Evolutionary conservation across 129 eudicot species (phyloP).

Genomic region (Chrysanthemum makinoi): DNA sequence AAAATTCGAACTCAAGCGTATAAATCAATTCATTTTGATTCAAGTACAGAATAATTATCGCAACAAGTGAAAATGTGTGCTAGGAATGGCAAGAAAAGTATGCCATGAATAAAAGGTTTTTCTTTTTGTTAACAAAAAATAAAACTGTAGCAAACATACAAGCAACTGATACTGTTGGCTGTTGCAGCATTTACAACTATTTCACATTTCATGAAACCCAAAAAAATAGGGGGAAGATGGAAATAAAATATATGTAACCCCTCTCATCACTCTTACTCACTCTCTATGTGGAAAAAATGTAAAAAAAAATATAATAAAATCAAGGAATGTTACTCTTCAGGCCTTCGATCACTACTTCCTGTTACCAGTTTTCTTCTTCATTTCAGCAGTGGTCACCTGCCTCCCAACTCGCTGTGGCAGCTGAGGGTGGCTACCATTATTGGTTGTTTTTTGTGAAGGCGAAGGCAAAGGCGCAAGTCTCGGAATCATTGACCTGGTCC

Average conservation of each 20-base stretch:
- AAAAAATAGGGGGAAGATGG: slow-evolving; percentile 7
- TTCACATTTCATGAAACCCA: slow-evolving; percentile 24
- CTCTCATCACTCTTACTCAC: slow-evolving; percentile 43
- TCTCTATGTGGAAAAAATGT: slow-evolving; percentile 31
- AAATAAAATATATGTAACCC: slow-evolving; percentile 23
- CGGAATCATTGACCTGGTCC: slow-evolving; percentile 55
- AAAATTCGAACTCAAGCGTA: no score
- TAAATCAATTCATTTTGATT: no score
- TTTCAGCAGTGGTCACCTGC: slow-evolving; percentile 47
- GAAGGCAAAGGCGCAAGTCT: slow-evolving; percentile 56
- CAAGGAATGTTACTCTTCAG: slow-evolving; percentile 4
- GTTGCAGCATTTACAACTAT: slow-evolving; percentile 47
- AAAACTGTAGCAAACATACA: slow-evolving; percentile 40
- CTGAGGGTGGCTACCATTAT: slow-evolving; percentile 35
- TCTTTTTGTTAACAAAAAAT: slow-evolving; percentile 16
- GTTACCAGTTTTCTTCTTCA: slow-evolving; percentile 58
- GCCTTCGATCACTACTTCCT: slow-evolving; percentile 43
- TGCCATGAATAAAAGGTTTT: slow-evolving; percentile 20
- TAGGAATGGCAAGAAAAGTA: slow-evolving; percentile 12
- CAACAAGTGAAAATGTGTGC: neutral
- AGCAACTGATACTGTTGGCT: slow-evolving; percentile 59
- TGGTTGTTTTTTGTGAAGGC: slow-evolving; percentile 50
- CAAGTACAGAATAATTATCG: no score
- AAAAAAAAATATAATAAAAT: slow-evolving; percentile 20
- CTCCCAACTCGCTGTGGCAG: slow-evolving; percentile 48